Percentiles rank a stretch among this genome's conserved stretches.
These are phyloP conservation scores for Pichia membranifaciens DNA, from an alignment of 805 yeast genomes.

Conservation along the genomic window DNA sequence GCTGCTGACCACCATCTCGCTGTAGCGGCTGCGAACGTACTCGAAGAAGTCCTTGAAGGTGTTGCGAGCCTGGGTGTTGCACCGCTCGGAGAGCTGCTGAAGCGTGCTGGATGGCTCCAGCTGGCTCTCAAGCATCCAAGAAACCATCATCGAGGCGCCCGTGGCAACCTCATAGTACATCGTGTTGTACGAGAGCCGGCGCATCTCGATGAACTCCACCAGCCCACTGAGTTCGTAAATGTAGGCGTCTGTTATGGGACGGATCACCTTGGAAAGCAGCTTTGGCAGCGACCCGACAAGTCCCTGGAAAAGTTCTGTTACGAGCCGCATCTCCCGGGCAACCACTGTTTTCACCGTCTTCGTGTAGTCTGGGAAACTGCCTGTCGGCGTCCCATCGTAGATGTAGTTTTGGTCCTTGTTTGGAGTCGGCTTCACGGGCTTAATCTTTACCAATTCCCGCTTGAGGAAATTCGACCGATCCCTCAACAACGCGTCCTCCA, in stretches of 20 bases:
- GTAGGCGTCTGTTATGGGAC: constrained; percentile 39
- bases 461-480: constrained; percentile 33
- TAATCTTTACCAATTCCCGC: constrained; percentile 40
- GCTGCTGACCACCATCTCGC: constrained; percentile 47
- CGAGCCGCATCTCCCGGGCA: constrained; percentile 17
- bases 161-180: constrained; percentile 48
- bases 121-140: constrained; percentile 7
- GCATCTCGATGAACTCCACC: constrained; percentile 34
- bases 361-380: constrained; percentile 18
- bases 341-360: constrained; percentile 12
- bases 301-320: constrained; percentile 32
- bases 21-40: constrained; percentile 44
- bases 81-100: background rate
- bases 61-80: constrained; percentile 5
- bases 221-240: constrained; percentile 34
- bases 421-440: constrained; percentile 31
- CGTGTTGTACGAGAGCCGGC: constrained; percentile 43
- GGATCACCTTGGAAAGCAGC: constrained; percentile 55
- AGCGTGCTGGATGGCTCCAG: constrained; percentile 17
- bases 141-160: constrained; percentile 13
- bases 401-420: constrained; percentile 28
- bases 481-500: constrained; percentile 35
- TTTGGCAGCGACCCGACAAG: constrained; percentile 30
- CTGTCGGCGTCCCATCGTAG: constrained; percentile 22
- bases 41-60: constrained; percentile 50